Conservation (phyloP, 2,329 filamentous ascomycete species). For the Trematosphaeria pertusa region DNA sequence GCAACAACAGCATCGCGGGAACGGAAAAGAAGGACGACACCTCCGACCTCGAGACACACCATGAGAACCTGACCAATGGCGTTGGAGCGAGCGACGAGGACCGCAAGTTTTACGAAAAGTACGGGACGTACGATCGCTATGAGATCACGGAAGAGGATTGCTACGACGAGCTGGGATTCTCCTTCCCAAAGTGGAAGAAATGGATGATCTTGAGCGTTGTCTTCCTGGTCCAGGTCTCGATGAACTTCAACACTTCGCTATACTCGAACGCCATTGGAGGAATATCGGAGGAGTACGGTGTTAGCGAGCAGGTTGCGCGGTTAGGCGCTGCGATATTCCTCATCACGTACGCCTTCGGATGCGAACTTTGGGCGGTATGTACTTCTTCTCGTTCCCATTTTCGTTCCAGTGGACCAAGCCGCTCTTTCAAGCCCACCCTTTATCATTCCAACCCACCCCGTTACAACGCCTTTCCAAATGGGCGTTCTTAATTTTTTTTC, state of each 20-base stretch:
- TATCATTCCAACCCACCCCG: no score
- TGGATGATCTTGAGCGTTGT: conserved; percentile 61
- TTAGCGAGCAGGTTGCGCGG: conserved; percentile 72
- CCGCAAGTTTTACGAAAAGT: conserved; percentile 39
- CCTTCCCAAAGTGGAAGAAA: conserved; percentile 59
- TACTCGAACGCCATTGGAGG: conserved; percentile 56
- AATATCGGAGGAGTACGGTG: conserved; percentile 64
- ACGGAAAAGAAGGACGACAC: conserved; percentile 33
- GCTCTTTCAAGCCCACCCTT: no score
- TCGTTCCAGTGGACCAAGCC: neutral
- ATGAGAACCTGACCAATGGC: conserved; percentile 23
- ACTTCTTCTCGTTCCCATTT: neutral
- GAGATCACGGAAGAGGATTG: conserved; percentile 58
- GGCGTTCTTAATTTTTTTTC: no score
- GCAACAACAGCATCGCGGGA: conserved; percentile 20
- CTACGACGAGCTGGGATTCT: conserved; percentile 59
- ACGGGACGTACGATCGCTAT: conserved; percentile 53
- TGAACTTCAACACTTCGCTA: conserved; percentile 56
- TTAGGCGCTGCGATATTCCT: conserved; percentile 81
- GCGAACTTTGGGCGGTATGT: conserved; percentile 77
- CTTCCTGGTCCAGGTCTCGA: conserved; percentile 62
- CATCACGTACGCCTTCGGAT: conserved; percentile 82
- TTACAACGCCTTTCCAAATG: no score
- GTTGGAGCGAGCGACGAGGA: conserved; percentile 27
- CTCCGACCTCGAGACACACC: conserved; percentile 24